These are phyloP conservation scores for Sutorius eximius DNA, from an alignment of 1,284 basidiomycete species.

Conservation along the genomic window DNA sequence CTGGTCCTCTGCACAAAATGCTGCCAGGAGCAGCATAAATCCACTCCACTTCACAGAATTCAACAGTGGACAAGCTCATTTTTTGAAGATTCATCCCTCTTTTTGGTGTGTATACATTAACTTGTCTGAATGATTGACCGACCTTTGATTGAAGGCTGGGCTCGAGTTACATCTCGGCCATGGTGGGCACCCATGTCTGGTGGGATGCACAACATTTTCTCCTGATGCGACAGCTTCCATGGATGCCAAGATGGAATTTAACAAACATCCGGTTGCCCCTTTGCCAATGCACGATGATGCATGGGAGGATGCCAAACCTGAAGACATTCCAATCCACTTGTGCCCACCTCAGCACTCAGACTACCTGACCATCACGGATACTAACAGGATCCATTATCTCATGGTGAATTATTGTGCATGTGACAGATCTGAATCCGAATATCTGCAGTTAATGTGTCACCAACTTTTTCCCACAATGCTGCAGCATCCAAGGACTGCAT, in stretches of 20 bases:
- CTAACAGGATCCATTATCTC: neutral
- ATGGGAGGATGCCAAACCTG: no score
- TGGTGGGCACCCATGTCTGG: neutral
- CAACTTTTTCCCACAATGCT: neutral
- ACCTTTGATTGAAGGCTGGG: no score
- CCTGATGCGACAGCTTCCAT: no score
- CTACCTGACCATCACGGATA: no score
- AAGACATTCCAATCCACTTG: no score
- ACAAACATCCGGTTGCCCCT: neutral
- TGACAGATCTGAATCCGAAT: fast-evolving
- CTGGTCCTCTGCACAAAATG: neutral
- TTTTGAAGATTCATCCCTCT: neutral
- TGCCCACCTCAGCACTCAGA: no score
- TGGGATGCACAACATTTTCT: no score
- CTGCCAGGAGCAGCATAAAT: neutral
- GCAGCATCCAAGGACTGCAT: slow-evolving; percentile 22
- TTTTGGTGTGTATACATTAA: no score
- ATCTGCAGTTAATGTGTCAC: neutral
- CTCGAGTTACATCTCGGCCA: no score
- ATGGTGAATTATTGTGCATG: neutral
- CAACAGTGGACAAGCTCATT: neutral
- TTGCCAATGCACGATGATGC: neutral
- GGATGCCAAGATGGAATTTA: no score
- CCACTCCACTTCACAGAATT: neutral
- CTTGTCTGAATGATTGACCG: no score